A percentile compares a stretch with the other conserved stretches of the same genome.
Evolutionary conservation across 2,329 filamentous ascomycete species (phyloP).

Genomic region (Monosporascus sp.): DNA sequence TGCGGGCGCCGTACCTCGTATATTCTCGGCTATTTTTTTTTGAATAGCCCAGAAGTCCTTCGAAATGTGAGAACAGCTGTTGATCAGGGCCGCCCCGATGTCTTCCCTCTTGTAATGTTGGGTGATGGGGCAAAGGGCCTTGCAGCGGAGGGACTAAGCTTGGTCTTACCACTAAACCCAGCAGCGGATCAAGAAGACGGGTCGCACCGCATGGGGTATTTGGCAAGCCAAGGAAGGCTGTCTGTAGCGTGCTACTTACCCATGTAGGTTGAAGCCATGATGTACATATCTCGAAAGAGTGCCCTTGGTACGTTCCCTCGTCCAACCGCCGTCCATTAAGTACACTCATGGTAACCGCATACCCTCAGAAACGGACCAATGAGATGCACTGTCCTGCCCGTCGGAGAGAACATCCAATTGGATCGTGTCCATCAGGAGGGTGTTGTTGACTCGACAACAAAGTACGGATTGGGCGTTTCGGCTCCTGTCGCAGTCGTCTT

Average conservation of each 20-base stretch:
- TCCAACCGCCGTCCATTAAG: too few relatives aligned
- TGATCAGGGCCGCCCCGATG: background rate
- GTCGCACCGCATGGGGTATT: background rate
- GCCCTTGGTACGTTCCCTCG: too few relatives aligned
- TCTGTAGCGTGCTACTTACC: background rate
- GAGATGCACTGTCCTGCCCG: too few relatives aligned
- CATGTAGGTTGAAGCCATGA: background rate
- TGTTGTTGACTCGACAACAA: too few relatives aligned
- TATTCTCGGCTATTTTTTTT: background rate
- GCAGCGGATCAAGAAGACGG: background rate
- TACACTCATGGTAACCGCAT: too few relatives aligned
- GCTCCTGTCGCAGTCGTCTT: too few relatives aligned
- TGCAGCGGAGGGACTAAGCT: background rate
- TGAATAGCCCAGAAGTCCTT: background rate
- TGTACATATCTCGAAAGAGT: too few relatives aligned
- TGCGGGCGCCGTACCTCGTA: background rate
- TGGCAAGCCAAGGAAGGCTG: background rate
- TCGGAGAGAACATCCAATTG: too few relatives aligned
- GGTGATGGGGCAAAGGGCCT: background rate
- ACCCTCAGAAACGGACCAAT: too few relatives aligned
- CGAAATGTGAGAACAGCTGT: background rate
- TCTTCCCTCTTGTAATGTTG: background rate
- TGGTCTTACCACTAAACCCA: background rate
- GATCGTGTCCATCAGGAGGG: too few relatives aligned
- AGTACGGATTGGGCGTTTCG: too few relatives aligned